Conservation (phyloP, 148 eudicot genomes). For the Rhododendron ovatum region DNA sequence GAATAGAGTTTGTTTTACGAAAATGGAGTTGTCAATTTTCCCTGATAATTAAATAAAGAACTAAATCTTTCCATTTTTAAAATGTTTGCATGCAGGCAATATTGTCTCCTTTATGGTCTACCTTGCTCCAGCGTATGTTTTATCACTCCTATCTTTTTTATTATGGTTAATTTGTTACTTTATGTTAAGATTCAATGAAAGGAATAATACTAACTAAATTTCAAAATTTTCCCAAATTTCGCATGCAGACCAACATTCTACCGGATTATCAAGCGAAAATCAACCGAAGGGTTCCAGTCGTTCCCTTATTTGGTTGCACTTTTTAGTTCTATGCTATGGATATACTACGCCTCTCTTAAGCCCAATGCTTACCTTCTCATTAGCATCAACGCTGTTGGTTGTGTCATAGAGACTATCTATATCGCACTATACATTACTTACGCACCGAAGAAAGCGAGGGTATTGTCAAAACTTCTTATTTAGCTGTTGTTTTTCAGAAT, state of each 20-base stretch:
- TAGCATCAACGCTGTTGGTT: constrained; percentile 60
- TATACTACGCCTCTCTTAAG: constrained; percentile 50
- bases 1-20: neutral
- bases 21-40: neutral
- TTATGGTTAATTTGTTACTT: neutral
- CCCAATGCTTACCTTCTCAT: constrained; percentile 46
- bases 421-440: constrained; percentile 42
- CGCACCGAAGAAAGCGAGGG: constrained; percentile 51
- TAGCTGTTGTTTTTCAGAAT: neutral
- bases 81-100: constrained; percentile 62
- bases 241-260: constrained; percentile 67
- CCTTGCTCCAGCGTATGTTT: constrained; percentile 86
- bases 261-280: constrained; percentile 50
- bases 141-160: too few relatives aligned
- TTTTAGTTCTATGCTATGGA: constrained; percentile 48
- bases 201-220: neutral
- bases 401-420: constrained; percentile 52
- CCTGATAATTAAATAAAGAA: neutral
- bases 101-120: constrained; percentile 76
- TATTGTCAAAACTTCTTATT: neutral
- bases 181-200: neutral
- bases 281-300: constrained; percentile 62
- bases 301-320: constrained; percentile 59
- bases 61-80: neutral
- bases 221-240: neutral